Percentiles rank a stretch among this genome's conserved stretches.
Conservation (phyloP, 768 basidiomycete species). For the Brasilioporus rufonigricans region DNA sequence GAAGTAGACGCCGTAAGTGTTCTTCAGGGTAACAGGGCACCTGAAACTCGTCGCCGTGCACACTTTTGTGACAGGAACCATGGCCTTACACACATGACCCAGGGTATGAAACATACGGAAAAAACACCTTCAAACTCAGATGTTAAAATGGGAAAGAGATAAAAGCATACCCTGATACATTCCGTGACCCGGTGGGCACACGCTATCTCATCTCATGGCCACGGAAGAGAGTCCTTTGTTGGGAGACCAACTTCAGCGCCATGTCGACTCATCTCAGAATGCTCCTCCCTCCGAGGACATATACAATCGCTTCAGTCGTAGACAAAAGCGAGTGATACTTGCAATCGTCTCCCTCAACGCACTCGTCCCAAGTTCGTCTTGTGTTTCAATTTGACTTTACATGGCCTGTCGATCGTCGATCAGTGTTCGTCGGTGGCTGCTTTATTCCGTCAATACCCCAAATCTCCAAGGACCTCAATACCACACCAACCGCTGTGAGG, state of each 20-base stretch:
- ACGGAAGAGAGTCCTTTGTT: conserved; percentile 33
- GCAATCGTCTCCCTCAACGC: conserved; percentile 59
- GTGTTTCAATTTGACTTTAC: neutral
- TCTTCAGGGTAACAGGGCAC: too few relatives aligned
- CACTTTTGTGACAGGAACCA: neutral
- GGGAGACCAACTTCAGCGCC: neutral
- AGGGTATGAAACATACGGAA: neutral
- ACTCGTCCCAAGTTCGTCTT: conserved; percentile 55
- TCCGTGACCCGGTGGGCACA: neutral
- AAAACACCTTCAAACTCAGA: neutral
- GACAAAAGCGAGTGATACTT: conserved; percentile 54
- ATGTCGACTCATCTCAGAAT: neutral
- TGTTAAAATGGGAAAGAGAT: neutral
- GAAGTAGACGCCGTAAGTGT: too few relatives aligned
- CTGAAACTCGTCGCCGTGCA: too few relatives aligned
- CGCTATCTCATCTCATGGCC: conserved; percentile 7
- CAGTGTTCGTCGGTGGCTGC: conserved; percentile 67
- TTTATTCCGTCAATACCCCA: conserved; percentile 77
- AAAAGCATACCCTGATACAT: neutral
- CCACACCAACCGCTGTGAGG: conserved; percentile 59
- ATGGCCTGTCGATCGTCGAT: neutral
- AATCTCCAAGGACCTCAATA: conserved; percentile 61
- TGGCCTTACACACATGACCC: neutral
- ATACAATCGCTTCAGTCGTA: conserved; percentile 56
- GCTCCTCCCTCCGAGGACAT: conserved; percentile 31